phyloP scores from a whole-genome alignment of 805 yeast genomes.

The Saturnispora galanensis region DNA sequence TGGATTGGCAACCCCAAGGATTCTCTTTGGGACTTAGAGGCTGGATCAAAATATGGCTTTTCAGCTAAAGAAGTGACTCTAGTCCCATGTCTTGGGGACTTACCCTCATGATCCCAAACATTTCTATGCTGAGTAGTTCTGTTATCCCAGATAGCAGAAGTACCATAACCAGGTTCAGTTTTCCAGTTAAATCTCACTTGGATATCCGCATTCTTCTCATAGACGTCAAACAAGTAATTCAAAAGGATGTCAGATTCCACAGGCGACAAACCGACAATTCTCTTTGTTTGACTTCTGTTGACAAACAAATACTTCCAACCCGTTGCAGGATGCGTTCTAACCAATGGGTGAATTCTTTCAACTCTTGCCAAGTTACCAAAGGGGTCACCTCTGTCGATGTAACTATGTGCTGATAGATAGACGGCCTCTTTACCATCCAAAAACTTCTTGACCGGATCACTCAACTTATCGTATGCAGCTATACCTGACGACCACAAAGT shows the following conservation, averaged over 20 bases:
- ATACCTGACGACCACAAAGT: slow-evolving; percentile 47
- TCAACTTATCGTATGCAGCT: slow-evolving; percentile 46
- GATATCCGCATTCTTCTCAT: slow-evolving; percentile 43
- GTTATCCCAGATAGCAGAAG: slow-evolving; percentile 43
- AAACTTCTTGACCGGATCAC: slow-evolving; percentile 39
- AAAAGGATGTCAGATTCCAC: slow-evolving; percentile 41
- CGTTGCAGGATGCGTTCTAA: slow-evolving; percentile 57
- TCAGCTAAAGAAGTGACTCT: slow-evolving; percentile 48
- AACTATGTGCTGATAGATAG: slow-evolving; percentile 31
- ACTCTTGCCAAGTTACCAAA: slow-evolving; percentile 36
- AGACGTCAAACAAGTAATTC: slow-evolving; percentile 35
- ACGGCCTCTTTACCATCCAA: slow-evolving; percentile 45
- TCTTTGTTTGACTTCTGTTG: slow-evolving; percentile 39
- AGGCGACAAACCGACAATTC: slow-evolving; percentile 43
- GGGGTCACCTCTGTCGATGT: slow-evolving; percentile 33
- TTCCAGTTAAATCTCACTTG: slow-evolving; percentile 45
- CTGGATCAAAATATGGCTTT: slow-evolving; percentile 39
- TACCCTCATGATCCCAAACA: slow-evolving; percentile 34
- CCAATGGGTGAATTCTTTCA: slow-evolving; percentile 49
- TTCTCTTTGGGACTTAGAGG: slow-evolving; percentile 15
- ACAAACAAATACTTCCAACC: slow-evolving; percentile 51
- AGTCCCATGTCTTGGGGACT: slow-evolving; percentile 39
- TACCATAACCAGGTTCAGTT: slow-evolving; percentile 30
- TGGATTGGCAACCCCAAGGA: slow-evolving; percentile 3
- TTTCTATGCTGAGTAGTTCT: slow-evolving; percentile 36